Evolutionary conservation across 495 filamentous ascomycete species (phyloP), one percentile per base, ranked within the genome.

Genomic region (Cairneyella variabilis): DNA sequence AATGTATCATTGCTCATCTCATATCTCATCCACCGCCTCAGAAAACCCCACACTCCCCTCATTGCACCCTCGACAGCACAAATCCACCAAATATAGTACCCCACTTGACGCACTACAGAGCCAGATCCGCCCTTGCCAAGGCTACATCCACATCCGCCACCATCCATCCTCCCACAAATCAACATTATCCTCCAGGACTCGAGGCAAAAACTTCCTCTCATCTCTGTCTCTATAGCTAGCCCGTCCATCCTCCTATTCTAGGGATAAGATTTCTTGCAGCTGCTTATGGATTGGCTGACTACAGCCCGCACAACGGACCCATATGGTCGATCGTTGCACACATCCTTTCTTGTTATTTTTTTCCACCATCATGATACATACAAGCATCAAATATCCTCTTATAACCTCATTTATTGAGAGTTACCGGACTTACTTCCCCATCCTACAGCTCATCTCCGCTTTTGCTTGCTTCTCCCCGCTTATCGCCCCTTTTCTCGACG

Each of bases 341-440:
- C 14, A 6, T 14, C 6, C 6, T 32, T 32, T 14, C 28, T 14
- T 32, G n/a, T n/a, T n/a, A n/a, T n/a, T n/a, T n/a, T n/a, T n/a
- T n/a, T n/a, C n/a, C n/a, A n/a, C n/a, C n/a, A n/a, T n/a, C n/a
- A n/a, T n/a, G n/a, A n/a, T n/a, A n/a, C 14, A 32, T 32, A 7
- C 28, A 32, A 32, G 14, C 14, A 32, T 32, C 6, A 32, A 14
- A 7, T 32, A 6, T 14, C 28, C 14, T 14, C 8, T 40, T 40
- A 14, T 5, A 40, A 20, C 37, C 37, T 40, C 37, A 40, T 40
- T 40, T 40, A 40, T 40, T 40, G 37, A 40, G 37, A 40, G 37
- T 20, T 40, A 40, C 28, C 14, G 28, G 14, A 6, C 7, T 6
- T 32, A 20, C 8, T 9, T 34, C 14, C 30, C 30, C 14, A 8